Percentiles rank a stretch among this genome's conserved stretches.
Evolutionary conservation across 768 basidiomycete genomes (phyloP).

Genomic region (Leccinum truebloodii): DNA sequence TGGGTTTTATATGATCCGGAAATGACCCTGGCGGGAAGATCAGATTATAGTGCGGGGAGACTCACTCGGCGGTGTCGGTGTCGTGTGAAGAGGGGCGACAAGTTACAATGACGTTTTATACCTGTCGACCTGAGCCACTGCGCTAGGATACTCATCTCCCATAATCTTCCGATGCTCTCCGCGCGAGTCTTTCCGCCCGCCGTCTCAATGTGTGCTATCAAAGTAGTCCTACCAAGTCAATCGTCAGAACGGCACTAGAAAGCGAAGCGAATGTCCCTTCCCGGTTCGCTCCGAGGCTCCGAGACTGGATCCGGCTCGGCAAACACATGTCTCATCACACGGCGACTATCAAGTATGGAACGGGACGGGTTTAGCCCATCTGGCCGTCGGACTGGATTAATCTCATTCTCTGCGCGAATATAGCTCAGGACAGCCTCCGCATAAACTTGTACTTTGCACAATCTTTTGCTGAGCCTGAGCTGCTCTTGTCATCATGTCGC

Average conservation of each 20-base stretch:
- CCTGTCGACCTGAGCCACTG: conserved; percentile 18
- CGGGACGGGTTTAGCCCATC: background rate
- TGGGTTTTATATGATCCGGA: conserved; percentile 28
- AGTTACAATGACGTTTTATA: conserved; percentile 28
- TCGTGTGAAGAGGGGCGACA: conserved; percentile 5
- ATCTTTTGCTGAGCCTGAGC: background rate
- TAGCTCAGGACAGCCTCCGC: background rate
- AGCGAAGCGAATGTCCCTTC: background rate
- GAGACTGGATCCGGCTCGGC: background rate
- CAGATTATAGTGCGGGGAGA: conserved; percentile 1
- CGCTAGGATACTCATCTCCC: conserved; percentile 27
- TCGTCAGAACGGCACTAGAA: background rate
- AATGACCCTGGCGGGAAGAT: conserved; percentile 8
- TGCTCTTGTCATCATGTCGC: background rate
- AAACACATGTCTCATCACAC: background rate
- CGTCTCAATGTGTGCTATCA: background rate
- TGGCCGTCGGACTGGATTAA: background rate
- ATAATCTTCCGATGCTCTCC: conserved; percentile 31
- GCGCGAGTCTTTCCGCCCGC: conserved; percentile 24
- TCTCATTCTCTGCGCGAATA: background rate
- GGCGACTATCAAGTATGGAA: background rate
- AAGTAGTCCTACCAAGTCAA: background rate
- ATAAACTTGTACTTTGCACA: background rate
- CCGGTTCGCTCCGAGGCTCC: conserved; percentile 25
- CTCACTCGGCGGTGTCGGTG: conserved; percentile 22